Percentiles rank a stretch among this genome's conserved stretches.
Evolutionary conservation across 768 basidiomycete species (phyloP).

Genomic region (Suillus subalutaceus): DNA sequence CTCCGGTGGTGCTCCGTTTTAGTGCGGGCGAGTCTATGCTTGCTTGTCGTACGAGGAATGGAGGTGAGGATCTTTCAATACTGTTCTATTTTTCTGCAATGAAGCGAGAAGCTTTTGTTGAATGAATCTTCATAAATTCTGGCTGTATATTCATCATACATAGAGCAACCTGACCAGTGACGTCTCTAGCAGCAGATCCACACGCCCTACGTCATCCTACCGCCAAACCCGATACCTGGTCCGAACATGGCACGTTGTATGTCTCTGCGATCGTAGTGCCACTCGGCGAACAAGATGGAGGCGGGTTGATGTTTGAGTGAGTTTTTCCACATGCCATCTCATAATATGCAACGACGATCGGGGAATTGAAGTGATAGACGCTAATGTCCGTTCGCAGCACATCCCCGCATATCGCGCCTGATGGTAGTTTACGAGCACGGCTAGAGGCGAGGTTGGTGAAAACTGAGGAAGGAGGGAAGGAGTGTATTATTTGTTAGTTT

Average conservation of each 20-base stretch:
- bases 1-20: background rate
- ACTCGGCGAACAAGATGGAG: slow-evolving; percentile 43
- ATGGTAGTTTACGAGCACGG: slow-evolving; percentile 47
- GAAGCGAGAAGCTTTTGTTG: background rate
- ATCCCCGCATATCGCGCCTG: slow-evolving; percentile 48
- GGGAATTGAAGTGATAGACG: background rate
- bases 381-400: slow-evolving; percentile 33
- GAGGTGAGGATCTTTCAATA: background rate
- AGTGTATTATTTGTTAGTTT: slow-evolving; percentile 48
- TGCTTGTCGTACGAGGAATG: background rate
- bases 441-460: slow-evolving; percentile 49
- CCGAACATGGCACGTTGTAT: slow-evolving; percentile 18
- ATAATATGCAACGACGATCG: background rate
- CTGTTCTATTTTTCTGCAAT: background rate
- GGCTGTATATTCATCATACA: background rate
- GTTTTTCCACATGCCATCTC: slow-evolving; percentile 22
- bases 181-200: slow-evolving; percentile 4
- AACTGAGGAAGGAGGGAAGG: slow-evolving; percentile 30
- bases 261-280: slow-evolving; percentile 39
- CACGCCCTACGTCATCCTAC: slow-evolving; percentile 12
- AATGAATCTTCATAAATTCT: background rate
- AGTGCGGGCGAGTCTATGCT: background rate
- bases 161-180: background rate
- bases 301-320: slow-evolving; percentile 56
- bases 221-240: slow-evolving; percentile 14